Percentiles rank a stretch among this genome's conserved stretches.
Conservation (phyloP, 768 basidiomycete species). For the Mycena capillaripes region DNA sequence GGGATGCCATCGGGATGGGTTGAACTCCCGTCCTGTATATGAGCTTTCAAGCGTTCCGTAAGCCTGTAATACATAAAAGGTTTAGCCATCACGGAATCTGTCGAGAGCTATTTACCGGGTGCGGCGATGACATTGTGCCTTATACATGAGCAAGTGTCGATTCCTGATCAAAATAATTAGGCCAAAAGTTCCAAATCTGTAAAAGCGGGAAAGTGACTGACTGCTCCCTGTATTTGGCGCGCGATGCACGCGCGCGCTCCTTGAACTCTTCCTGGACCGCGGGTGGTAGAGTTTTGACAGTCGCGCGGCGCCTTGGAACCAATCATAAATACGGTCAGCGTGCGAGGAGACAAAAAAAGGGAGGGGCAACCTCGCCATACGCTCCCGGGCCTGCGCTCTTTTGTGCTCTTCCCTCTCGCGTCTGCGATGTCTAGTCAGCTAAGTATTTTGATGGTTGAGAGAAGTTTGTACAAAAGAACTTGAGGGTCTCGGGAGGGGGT, state of each 20-base stretch:
- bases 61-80: too few relatives aligned
- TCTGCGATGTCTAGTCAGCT: not conserved
- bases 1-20: too few relatives aligned
- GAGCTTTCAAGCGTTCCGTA: too few relatives aligned
- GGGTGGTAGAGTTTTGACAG: not conserved
- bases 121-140: not conserved
- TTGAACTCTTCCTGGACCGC: not conserved
- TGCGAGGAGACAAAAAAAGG: not conserved
- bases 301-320: not conserved
- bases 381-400: not conserved
- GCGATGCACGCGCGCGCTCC: not conserved
- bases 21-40: too few relatives aligned
- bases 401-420: not conserved
- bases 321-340: too few relatives aligned
- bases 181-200: not conserved
- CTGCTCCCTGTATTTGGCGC: conserved; percentile 1
- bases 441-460: not conserved
- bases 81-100: not conserved
- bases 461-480: too few relatives aligned
- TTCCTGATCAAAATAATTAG: not conserved
- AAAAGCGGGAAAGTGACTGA: not conserved
- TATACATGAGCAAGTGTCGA: not conserved
- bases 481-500: too few relatives aligned
- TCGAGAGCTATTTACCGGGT: not conserved
- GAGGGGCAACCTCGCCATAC: not conserved